phyloP scores from a whole-genome alignment of 2,329 filamentous ascomycete species.

The Colletotrichum sp. region DNA sequence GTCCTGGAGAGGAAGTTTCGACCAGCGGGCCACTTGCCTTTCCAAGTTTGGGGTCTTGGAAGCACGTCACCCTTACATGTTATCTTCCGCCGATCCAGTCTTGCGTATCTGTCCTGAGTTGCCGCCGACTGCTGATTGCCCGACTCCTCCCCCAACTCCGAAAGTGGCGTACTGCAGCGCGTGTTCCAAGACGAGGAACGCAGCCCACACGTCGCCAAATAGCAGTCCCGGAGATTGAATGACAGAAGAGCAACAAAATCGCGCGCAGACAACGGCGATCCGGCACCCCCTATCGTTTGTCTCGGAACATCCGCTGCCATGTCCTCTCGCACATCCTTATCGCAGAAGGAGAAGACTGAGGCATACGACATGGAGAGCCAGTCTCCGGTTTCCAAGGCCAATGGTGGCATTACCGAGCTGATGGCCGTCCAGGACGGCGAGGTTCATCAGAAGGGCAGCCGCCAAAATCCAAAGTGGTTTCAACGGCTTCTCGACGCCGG shows the following conservation, averaged over 20 bases:
- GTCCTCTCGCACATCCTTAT: neutral
- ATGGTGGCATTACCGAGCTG: constrained; percentile 26
- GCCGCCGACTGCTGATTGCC: neutral
- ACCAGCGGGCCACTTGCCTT: neutral
- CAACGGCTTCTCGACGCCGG: constrained; percentile 47
- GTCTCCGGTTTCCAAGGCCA: neutral
- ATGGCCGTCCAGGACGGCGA: constrained; percentile 32
- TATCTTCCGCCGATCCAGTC: neutral
- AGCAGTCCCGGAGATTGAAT: neutral
- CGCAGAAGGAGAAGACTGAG: neutral
- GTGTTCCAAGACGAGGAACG: neutral
- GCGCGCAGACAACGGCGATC: neutral
- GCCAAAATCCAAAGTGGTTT: constrained; percentile 44
- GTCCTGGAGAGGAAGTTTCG: neutral
- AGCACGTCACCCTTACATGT: neutral
- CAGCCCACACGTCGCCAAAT: neutral
- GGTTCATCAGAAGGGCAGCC: constrained; percentile 32
- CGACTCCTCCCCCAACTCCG: neutral
- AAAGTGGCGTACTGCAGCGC: neutral
- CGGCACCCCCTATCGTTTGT: neutral
- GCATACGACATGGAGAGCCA: constrained; percentile 15
- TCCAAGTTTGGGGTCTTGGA: neutral
- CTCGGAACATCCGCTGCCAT: neutral
- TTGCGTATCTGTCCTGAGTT: neutral
- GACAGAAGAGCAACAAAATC: neutral